Evolutionary conservation across 163 green algal species (phyloP).

Genomic region (Picocystis sp.): DNA sequence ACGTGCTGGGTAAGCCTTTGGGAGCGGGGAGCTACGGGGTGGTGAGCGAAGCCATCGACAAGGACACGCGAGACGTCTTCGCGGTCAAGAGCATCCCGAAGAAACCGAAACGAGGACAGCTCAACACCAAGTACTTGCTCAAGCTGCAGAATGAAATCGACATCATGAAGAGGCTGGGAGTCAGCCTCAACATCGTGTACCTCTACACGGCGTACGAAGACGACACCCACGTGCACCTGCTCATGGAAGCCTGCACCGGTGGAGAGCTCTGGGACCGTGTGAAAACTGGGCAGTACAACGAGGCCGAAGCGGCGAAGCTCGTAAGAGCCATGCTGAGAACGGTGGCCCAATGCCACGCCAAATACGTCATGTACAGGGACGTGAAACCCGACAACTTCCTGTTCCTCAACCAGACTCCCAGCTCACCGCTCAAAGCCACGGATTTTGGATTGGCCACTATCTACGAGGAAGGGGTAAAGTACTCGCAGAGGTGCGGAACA

Average conservation of each 20-base stretch:
- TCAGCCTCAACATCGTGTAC: conserved; percentile 66
- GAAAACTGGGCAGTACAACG: conserved; percentile 9
- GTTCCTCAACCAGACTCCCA: conserved; percentile 30
- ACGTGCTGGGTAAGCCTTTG: conserved; percentile 10
- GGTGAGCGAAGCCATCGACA: conserved; percentile 7
- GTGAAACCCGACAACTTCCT: conserved; percentile 86
- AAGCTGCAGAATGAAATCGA: conserved; percentile 89
- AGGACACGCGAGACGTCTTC: background rate
- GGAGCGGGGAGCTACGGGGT: conserved; percentile 11
- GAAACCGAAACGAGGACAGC: conserved; percentile 39
- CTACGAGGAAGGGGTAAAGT: conserved; percentile 5
- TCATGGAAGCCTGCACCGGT: conserved; percentile 9
- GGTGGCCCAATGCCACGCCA: conserved; percentile 77
- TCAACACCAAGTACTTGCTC: conserved; percentile 65
- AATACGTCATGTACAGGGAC: conserved; percentile 67
- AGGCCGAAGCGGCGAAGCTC: conserved; percentile 23
- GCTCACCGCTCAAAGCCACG: conserved; percentile 59
- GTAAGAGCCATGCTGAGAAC: conserved; percentile 71
- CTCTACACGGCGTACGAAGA: conserved; percentile 19
- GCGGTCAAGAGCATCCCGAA: conserved; percentile 44
- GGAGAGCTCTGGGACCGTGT: conserved; percentile 11
- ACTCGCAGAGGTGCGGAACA: conserved; percentile 23
- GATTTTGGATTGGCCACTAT: conserved; percentile 78
- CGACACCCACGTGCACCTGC: background rate
- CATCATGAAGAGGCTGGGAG: conserved; percentile 77